Conservation (phyloP, 805 yeast species). For the Monosporozyma unispora region DNA sequence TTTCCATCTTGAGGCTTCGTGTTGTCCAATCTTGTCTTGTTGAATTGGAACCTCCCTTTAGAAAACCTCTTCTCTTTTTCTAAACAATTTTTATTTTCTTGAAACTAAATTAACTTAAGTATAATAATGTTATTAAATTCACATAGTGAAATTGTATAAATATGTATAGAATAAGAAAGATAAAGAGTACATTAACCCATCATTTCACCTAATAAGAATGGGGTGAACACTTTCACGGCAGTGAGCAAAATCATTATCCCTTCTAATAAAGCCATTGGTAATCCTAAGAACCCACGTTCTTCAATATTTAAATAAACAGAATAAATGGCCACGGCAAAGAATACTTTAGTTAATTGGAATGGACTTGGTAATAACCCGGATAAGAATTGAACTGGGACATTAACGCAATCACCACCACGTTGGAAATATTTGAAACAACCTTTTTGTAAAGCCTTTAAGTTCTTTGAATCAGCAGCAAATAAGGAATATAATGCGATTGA, state of each 20-base stretch:
- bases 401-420: conserved; percentile 72
- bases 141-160: not conserved
- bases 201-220: conserved; percentile 54
- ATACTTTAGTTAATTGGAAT: conserved; percentile 65
- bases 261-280: conserved; percentile 66
- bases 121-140: no score
- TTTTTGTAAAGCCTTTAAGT: conserved; percentile 60
- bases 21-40: not conserved
- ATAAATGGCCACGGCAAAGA: conserved; percentile 84
- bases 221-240: conserved; percentile 72
- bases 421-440: conserved; percentile 87
- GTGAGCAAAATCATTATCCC: conserved; percentile 59
- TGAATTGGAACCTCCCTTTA: not conserved
- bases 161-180: not conserved
- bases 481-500: conserved; percentile 84
- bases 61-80: not conserved
- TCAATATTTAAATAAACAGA: conserved; percentile 61
- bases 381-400: conserved; percentile 73
- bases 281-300: conserved; percentile 53
- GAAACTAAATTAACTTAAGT: no score
- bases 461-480: conserved; percentile 74
- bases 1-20: conserved; percentile 23
- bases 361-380: conserved; percentile 79
- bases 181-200: conserved; percentile 20
- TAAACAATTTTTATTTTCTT: not conserved